A percentile compares a stretch with the other conserved stretches of the same genome.
Evolutionary conservation across 2,329 filamentous ascomycete genomes (phyloP).

Genomic region (Dothistroma pini): DNA sequence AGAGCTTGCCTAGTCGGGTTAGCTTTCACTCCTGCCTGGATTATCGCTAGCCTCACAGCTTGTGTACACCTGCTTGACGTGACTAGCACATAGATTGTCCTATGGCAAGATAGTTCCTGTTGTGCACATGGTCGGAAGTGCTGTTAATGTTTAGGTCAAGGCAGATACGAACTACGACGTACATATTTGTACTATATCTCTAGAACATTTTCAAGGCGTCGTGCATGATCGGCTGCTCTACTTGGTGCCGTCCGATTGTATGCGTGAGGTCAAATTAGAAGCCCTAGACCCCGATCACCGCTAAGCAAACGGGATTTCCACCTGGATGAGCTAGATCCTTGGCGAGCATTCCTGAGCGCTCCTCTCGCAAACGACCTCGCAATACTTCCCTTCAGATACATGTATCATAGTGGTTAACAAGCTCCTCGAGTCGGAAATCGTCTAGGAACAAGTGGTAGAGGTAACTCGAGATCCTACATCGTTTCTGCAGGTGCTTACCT

Average conservation of each 20-base stretch:
- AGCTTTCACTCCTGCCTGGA: neutral
- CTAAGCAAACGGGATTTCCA: neutral
- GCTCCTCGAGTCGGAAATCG: slow-evolving; percentile 1
- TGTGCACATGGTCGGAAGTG: neutral
- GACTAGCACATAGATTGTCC: neutral
- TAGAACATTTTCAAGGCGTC: too few relatives aligned
- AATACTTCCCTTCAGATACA: neutral
- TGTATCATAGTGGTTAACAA: neutral
- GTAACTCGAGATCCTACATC: neutral
- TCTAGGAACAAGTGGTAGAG: neutral
- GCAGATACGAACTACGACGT: neutral
- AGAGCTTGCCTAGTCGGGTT: neutral
- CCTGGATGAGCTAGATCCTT: neutral
- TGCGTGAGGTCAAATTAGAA: neutral
- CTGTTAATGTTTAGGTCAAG: neutral
- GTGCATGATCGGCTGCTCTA: neutral
- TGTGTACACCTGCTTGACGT: neutral
- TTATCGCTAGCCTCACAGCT: neutral
- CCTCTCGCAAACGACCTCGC: neutral
- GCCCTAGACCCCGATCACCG: neutral
- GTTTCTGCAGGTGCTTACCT: neutral
- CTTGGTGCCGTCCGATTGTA: neutral
- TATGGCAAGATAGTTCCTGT: neutral
- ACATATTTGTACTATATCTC: neutral
- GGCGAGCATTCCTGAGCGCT: neutral